A percentile compares a stretch with the other conserved stretches of the same genome.
Conservation (phyloP, 768 basidiomycete genomes). For the Lentinula edodes region DNA sequence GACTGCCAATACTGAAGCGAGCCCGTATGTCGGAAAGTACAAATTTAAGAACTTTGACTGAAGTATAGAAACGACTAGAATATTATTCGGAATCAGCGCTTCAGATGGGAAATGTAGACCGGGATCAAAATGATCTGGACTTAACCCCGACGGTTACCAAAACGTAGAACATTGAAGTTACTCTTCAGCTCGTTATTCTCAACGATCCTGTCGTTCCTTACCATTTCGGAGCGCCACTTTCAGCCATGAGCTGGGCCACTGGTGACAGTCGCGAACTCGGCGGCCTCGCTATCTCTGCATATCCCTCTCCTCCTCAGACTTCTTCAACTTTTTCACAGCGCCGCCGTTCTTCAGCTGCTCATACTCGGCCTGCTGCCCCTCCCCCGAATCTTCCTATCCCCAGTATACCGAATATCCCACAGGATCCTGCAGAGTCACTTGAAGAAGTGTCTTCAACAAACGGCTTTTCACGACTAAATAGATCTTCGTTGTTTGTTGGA, state of each 20-base stretch:
- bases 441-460: background rate
- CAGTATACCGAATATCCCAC: conserved; percentile 41
- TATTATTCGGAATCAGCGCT: too few relatives aligned
- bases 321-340: conserved; percentile 38
- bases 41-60: background rate
- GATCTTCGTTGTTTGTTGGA: conserved; percentile 21
- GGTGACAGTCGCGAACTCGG: background rate
- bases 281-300: conserved; percentile 1
- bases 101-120: background rate
- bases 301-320: conserved; percentile 9
- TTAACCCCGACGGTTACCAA: background rate
- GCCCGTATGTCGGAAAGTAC: background rate
- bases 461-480: background rate
- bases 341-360: conserved; percentile 65
- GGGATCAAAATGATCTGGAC: background rate
- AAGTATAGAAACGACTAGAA: too few relatives aligned
- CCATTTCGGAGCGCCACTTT: background rate
- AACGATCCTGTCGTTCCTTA: background rate
- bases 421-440: background rate
- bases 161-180: background rate
- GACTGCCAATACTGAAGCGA: too few relatives aligned
- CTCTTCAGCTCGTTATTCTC: background rate
- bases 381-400: conserved; percentile 76
- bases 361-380: conserved; percentile 60
- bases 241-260: conserved; percentile 3